Evolutionary conservation across 1,284 basidiomycete species (phyloP).

Genomic region (Kwoniella shivajii): DNA sequence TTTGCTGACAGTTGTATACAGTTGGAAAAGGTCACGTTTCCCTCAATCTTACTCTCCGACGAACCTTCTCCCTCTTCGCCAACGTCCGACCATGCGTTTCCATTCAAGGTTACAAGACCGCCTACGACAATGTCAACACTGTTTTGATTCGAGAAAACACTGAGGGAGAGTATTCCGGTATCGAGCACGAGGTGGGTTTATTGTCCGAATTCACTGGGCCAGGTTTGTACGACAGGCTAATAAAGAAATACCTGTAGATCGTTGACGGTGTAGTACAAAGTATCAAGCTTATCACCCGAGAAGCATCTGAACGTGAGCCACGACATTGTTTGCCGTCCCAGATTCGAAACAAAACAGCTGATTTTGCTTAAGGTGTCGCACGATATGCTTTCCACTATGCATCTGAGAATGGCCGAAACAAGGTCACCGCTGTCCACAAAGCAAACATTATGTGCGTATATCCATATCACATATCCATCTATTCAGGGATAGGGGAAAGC

Average conservation of each 20-base stretch:
- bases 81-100: constrained; percentile 97
- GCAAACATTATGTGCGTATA: constrained; percentile 82
- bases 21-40: constrained; percentile 99
- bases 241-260: constrained; percentile 54
- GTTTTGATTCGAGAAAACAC: constrained; percentile 99
- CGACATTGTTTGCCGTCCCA: neutral
- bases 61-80: constrained; percentile 97
- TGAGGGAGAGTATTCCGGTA: constrained; percentile 99
- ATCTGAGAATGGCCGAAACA: constrained; percentile 78
- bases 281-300: constrained; percentile 99
- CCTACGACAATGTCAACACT: constrained; percentile 97
- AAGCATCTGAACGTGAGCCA: constrained; percentile 82
- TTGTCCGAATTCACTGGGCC: too few relatives aligned
- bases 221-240: neutral
- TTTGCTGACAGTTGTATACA: constrained; percentile 53
- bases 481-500: neutral
- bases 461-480: neutral
- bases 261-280: constrained; percentile 99
- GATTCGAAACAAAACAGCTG: neutral
- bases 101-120: constrained; percentile 95
- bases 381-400: constrained; percentile 99
- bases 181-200: constrained; percentile 77
- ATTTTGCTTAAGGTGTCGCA: constrained; percentile 65
- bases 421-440: constrained; percentile 99
- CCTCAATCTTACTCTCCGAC: constrained; percentile 91